phyloP scores from a whole-genome alignment of 768 basidiomycete genomes.

The Termitomyces sp. region DNA sequence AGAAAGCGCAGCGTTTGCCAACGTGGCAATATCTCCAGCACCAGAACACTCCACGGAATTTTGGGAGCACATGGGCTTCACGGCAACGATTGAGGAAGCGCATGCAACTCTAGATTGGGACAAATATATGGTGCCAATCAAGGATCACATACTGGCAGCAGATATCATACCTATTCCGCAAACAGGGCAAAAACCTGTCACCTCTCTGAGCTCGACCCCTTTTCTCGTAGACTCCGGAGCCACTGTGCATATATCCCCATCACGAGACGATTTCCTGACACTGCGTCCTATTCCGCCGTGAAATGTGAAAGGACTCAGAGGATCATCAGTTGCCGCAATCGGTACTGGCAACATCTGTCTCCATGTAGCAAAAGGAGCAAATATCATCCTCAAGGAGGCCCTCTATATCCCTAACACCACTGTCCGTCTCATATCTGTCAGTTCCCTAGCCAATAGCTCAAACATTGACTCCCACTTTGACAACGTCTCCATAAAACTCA shows the following conservation, averaged over 20 bases:
- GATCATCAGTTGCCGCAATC: conserved; percentile 18
- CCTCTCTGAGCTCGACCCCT: conserved; percentile 22
- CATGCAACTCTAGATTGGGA: not conserved
- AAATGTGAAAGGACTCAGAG: too few species aligned
- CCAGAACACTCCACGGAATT: not conserved
- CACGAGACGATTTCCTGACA: conserved; percentile 19
- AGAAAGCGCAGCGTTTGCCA: not conserved
- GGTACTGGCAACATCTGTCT: conserved; percentile 23
- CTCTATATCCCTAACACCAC: conserved; percentile 20
- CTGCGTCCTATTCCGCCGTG: conserved; percentile 22
- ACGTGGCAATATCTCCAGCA: not conserved
- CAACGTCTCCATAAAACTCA: not conserved
- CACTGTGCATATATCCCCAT: conserved; percentile 24
- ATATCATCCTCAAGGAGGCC: conserved; percentile 12
- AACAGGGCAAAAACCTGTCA: too few species aligned
- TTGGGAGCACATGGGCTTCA: not conserved
- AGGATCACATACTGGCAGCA: too few species aligned
- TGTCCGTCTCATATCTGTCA: conserved; percentile 21
- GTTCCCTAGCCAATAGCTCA: conserved; percentile 8
- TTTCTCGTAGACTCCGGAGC: conserved; percentile 17
- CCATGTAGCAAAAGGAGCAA: conserved; percentile 8
- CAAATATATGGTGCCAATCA: too few species aligned
- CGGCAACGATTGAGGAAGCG: not conserved
- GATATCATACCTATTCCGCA: too few species aligned
- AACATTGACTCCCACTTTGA: not conserved